Evolutionary conservation across 371 early-diverging fungal genomes (phyloP), one percentile per base, ranked within the genome.

Genomic region (Syncephalastrum monosporum): DNA sequence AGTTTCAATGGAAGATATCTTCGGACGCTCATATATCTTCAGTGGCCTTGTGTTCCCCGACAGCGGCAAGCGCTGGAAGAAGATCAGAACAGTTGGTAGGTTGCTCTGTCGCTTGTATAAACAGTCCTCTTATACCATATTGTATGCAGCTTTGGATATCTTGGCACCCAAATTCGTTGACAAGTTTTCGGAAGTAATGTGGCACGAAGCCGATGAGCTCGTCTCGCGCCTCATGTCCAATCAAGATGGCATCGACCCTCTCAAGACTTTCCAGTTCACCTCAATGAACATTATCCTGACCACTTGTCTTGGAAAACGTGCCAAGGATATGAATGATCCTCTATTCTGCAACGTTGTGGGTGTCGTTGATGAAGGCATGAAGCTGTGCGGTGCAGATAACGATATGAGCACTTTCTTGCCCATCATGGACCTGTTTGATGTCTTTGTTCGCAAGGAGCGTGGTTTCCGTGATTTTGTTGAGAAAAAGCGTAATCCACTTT

Each of bases 1-100:
- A 5, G 5, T 53, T n/a, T 38, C 19, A 14, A 21, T 21, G 2
- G 21, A 21, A 21, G 2, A 21, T 21, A 21, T 21, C 21, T 21
- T 2, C 21, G n/a, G 25, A 46, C 42, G 6, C 17, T 15, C 17
- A 19, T 19, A 16, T 16, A 2, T n/a, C 33, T 14, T 23, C 16
- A 63, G 63, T 24, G 63, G 63, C 38, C 47, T 63, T 48, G 57
- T 42, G 17, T 63, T 63, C 50, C 51, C 58, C 7, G 44, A 47
- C 29, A 54, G 58, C n/a, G 53, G 41, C 29, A 57, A 44, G 41
- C 50, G 46, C 15, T 63, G 63, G 63, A 57, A 57, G 41, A 47
- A 55, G 16, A 57, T 58, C 5, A 27, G 63, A 48, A 54, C 58
- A 6, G 57, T 54, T 15, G 53, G 62, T 61, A 47, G 38, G 43